These are phyloP conservation scores for Aphanomyces invadans DNA, from an alignment of 352 stramenopile genomes.

Conservation along the genomic window DNA sequence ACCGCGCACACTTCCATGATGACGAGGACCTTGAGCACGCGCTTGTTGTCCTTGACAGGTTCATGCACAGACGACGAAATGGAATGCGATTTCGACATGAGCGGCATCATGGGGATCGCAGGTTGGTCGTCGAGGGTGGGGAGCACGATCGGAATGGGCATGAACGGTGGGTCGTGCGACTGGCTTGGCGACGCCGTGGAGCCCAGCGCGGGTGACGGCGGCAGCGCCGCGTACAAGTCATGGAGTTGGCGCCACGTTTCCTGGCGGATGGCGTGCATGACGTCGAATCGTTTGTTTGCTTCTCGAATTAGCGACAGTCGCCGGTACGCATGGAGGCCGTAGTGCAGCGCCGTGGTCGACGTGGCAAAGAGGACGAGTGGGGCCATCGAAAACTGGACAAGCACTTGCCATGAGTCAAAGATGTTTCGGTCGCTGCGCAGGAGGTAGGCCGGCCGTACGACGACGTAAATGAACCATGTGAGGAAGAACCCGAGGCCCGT, in stretches of 20 bases:
- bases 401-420: constrained; percentile 6
- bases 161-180: too few species aligned
- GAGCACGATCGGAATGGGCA: too few species aligned
- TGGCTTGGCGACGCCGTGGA: too few species aligned
- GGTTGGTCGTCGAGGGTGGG: too few species aligned
- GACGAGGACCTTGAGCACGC: neutral
- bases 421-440: neutral
- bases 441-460: constrained; percentile 1
- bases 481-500: neutral
- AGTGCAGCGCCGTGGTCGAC: neutral
- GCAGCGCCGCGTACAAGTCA: neutral
- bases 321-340: neutral
- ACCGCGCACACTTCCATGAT: neutral
- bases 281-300: neutral
- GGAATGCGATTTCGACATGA: too few species aligned
- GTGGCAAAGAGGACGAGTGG: neutral
- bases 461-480: constrained; percentile 15
- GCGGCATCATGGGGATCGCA: too few species aligned
- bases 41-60: neutral
- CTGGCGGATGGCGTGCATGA: neutral
- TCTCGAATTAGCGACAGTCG: neutral
- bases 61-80: too few species aligned
- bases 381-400: constrained; percentile 19
- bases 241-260: neutral
- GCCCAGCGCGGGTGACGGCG: too few species aligned